A percentile compares a stretch with the other conserved stretches of the same genome.
These are phyloP conservation scores for Eucalyptus leucophloia DNA, from an alignment of 345 rosid species.

Conservation along the genomic window DNA sequence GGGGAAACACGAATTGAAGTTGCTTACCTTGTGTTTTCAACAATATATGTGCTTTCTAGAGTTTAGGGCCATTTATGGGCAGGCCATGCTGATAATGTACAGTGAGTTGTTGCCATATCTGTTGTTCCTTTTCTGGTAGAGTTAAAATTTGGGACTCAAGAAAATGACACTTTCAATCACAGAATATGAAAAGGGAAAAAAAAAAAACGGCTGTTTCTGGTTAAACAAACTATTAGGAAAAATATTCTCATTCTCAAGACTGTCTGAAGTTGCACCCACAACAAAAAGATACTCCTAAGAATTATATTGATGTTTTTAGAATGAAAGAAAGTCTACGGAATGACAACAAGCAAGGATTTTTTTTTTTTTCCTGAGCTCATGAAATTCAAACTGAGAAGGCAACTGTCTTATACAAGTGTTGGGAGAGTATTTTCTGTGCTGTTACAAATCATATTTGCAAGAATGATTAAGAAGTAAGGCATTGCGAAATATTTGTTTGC, in stretches of 20 bases:
- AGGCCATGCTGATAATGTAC: not conserved
- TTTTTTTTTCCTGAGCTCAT: not conserved
- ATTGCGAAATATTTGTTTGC: not conserved
- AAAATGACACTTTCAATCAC: fast-evolving
- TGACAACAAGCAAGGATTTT: not conserved
- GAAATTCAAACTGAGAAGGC: too few relatives aligned
- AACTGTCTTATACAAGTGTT: too few relatives aligned
- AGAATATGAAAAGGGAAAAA: not conserved
- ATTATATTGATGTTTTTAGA: not conserved
- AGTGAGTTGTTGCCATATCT: not conserved
- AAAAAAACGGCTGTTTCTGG: not conserved
- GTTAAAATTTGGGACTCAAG: not conserved
- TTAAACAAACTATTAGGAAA: not conserved
- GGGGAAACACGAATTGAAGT: not conserved
- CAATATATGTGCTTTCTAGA: not conserved
- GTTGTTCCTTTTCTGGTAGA: not conserved
- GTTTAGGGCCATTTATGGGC: not conserved
- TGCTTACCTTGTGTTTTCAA: not conserved
- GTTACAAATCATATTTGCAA: not conserved
- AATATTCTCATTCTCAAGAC: not conserved
- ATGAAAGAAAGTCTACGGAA: not conserved
- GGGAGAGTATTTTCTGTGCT: too few relatives aligned
- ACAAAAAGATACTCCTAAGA: not conserved
- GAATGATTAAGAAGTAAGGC: not conserved
- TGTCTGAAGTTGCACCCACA: not conserved